phyloP scores from a whole-genome alignment of 169 alveolate genomes.

The Sarcocystis neurona region DNA sequence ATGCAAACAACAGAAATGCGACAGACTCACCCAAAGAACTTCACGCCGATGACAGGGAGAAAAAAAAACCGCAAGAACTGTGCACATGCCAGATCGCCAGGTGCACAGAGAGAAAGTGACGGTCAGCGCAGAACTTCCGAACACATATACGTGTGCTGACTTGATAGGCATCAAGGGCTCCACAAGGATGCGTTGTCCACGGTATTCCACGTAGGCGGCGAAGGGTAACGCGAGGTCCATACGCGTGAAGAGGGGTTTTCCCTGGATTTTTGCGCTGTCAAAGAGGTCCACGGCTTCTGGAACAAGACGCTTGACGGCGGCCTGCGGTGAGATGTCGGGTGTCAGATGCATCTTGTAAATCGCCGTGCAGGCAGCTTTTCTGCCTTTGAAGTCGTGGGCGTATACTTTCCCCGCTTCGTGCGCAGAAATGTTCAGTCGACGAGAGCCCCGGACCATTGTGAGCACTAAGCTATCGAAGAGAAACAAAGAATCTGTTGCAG shows the following conservation, averaged over 20 bases:
- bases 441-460: conserved; percentile 57
- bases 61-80: no score
- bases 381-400: conserved; percentile 58
- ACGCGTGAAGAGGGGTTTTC: conserved; percentile 20
- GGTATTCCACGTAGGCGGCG: conserved; percentile 54
- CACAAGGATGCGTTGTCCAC: conserved; percentile 56
- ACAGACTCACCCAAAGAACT: no score
- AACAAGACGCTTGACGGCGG: conserved; percentile 37
- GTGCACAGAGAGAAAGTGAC: no score
- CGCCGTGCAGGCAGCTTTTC: conserved; percentile 56
- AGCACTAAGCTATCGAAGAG: conserved; percentile 63
- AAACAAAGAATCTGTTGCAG: conserved; percentile 36
- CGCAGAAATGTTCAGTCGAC: conserved; percentile 35
- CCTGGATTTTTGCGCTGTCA: conserved; percentile 31
- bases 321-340: not conserved
- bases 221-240: conserved; percentile 60
- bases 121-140: no score
- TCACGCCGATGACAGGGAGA: no score
- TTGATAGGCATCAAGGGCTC: conserved; percentile 62
- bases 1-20: no score
- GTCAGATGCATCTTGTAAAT: conserved; percentile 49
- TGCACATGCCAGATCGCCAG: no score
- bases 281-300: conserved; percentile 25
- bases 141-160: not conserved
- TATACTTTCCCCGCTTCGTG: conserved; percentile 51